These are phyloP conservation scores for Arthrinium puccinioides DNA, from an alignment of 2,329 filamentous ascomycete species.

Conservation along the genomic window DNA sequence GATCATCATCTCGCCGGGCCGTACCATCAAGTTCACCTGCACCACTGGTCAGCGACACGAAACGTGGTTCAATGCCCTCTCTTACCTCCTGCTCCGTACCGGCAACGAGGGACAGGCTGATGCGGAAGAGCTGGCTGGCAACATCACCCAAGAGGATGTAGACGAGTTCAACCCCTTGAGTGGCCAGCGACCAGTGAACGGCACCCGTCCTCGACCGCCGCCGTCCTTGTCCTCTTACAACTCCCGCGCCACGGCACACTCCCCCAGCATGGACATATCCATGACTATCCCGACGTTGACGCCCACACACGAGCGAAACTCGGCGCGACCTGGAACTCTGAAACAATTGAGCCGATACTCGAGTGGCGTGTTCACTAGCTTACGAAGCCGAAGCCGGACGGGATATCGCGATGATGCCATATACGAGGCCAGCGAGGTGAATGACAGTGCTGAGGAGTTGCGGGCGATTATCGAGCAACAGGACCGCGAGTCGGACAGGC, in stretches of 20 bases:
- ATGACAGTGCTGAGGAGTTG: conserved; percentile 78
- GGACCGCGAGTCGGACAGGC: conserved; percentile 66
- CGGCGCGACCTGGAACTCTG: conserved; percentile 37
- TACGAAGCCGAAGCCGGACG: conserved; percentile 43
- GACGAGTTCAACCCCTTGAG: conserved; percentile 76
- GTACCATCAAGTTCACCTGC: conserved; percentile 89
- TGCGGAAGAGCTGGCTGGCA: conserved; percentile 49
- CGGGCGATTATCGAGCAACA: conserved; percentile 72
- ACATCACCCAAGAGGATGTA: conserved; percentile 55
- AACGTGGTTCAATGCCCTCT: conserved; percentile 97
- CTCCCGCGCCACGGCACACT: conserved; percentile 63
- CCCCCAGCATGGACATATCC: conserved; percentile 44
- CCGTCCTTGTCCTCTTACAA: conserved; percentile 74
- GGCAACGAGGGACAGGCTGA: conserved; percentile 55
- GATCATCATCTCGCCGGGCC: conserved; percentile 80
- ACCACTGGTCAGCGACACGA: conserved; percentile 91
- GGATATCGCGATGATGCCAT: conserved; percentile 36
- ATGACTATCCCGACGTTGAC: conserved; percentile 51
- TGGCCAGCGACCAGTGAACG: conserved; percentile 28
- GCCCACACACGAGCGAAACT: conserved; percentile 34
- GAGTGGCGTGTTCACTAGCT: conserved; percentile 43
- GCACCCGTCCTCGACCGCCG: conserved; percentile 45
- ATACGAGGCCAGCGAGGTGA: conserved; percentile 55
- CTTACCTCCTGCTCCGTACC: conserved; percentile 80
- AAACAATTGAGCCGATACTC: conserved; percentile 52